phyloP scores from a whole-genome alignment of 306 rosid species.

The Nissolia schottii region DNA sequence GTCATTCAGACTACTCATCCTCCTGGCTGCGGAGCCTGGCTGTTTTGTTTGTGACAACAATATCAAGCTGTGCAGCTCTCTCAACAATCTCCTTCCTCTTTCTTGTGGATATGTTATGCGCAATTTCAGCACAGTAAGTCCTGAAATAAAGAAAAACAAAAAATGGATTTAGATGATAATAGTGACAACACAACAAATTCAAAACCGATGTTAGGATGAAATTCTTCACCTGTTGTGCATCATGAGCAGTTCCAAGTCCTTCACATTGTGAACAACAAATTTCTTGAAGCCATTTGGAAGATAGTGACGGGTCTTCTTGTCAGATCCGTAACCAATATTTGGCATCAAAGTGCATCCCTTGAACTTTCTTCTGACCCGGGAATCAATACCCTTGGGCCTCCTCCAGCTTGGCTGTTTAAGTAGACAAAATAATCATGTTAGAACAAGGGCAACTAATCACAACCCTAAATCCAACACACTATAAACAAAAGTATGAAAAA shows the following conservation, averaged over 20 bases:
- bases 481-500: too few relatives aligned
- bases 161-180: neutral
- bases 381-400: slow-evolving; percentile 86
- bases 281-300: slow-evolving; percentile 87
- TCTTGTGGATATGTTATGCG: slow-evolving; percentile 69
- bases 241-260: slow-evolving; percentile 63
- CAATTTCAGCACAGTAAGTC: slow-evolving; percentile 86
- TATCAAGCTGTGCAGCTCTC: slow-evolving; percentile 83
- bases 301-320: slow-evolving; percentile 78
- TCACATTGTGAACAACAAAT: slow-evolving; percentile 66
- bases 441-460: neutral
- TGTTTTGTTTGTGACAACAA: slow-evolving; percentile 81
- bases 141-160: slow-evolving; percentile 14
- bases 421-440: neutral
- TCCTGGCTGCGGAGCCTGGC: slow-evolving; percentile 86
- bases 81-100: slow-evolving; percentile 81
- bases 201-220: neutral
- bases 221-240: slow-evolving; percentile 67
- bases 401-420: slow-evolving; percentile 59
- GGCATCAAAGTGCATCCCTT: slow-evolving; percentile 81
- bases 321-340: slow-evolving; percentile 76
- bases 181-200: neutral
- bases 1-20: slow-evolving; percentile 51
- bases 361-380: slow-evolving; percentile 78
- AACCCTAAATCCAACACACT: too few relatives aligned